Conservation (phyloP, 2,329 filamentous ascomycete genomes). For the Zasmidium cellare region DNA sequence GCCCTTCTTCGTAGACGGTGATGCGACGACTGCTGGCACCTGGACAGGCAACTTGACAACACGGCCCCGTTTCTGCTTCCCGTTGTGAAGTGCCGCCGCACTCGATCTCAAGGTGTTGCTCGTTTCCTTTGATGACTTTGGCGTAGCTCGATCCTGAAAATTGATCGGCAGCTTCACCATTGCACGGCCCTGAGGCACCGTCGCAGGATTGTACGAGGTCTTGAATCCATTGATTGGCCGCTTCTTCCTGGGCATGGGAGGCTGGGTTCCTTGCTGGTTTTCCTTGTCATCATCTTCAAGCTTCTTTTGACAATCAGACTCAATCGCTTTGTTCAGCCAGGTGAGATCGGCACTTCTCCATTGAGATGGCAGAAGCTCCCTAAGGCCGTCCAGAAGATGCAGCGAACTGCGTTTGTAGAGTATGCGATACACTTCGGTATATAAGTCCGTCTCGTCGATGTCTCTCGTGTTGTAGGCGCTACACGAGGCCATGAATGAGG, state of each 20-base stretch:
- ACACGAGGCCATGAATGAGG: slow-evolving; percentile 11
- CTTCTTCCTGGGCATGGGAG: slow-evolving; percentile 13
- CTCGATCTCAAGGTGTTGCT: not conserved
- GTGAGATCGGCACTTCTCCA: slow-evolving; percentile 17
- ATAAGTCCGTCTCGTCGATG: slow-evolving; percentile 16
- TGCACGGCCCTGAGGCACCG: not conserved
- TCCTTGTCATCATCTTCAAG: not conserved
- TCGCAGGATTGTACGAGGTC: slow-evolving; percentile 5
- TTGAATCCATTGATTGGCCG: slow-evolving; percentile 19
- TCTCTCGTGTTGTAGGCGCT: slow-evolving; percentile 14
- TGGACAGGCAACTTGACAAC: slow-evolving; percentile 5
- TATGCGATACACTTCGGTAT: slow-evolving; percentile 18
- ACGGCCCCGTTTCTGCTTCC: not conserved
- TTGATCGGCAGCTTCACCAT: not conserved
- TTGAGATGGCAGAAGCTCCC: slow-evolving; percentile 13
- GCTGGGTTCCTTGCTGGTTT: not conserved
- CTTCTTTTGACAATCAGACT: slow-evolving; percentile 2
- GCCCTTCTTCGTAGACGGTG: not conserved
- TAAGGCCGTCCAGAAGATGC: slow-evolving; percentile 14
- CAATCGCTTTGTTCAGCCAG: slow-evolving; percentile 15
- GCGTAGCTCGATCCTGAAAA: not conserved
- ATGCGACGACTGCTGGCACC: not conserved
- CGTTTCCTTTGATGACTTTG: not conserved
- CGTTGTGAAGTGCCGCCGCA: not conserved
- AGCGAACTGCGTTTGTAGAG: slow-evolving; percentile 10